Evolutionary conservation across 768 basidiomycete genomes (phyloP).

Genomic region (Pleurotus tuoliensis): DNA sequence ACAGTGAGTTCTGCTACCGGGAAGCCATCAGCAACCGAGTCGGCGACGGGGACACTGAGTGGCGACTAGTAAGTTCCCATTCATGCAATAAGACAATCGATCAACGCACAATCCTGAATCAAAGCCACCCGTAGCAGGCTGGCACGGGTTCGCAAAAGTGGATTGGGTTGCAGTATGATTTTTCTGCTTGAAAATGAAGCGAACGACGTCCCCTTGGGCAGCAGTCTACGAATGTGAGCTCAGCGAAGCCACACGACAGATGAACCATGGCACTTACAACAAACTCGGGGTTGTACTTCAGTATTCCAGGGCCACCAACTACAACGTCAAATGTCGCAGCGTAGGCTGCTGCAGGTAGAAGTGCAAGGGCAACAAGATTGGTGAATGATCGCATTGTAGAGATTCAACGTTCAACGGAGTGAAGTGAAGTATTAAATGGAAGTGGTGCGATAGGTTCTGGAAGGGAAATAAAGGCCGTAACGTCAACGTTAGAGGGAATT

Average conservation of each 20-base stretch:
- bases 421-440: neutral
- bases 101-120: slow-evolving; percentile 50
- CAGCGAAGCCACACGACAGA: neutral
- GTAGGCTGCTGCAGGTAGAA: slow-evolving; percentile 12
- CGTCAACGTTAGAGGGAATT: slow-evolving; percentile 4
- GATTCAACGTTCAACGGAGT: neutral
- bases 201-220: slow-evolving; percentile 39
- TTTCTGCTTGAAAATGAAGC: slow-evolving; percentile 50
- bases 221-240: slow-evolving; percentile 32
- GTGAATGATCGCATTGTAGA: neutral
- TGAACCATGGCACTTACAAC: slow-evolving; percentile 28
- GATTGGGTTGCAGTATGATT: slow-evolving; percentile 62
- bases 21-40: slow-evolving; percentile 36
- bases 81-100: slow-evolving; percentile 14
- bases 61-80: neutral
- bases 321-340: slow-evolving; percentile 36
- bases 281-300: slow-evolving; percentile 36
- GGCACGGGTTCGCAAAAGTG: slow-evolving; percentile 46
- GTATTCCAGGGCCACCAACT: slow-evolving; percentile 42
- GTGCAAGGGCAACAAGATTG: slow-evolving; percentile 24
- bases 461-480: neutral
- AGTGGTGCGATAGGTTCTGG: neutral
- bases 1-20: slow-evolving; percentile 41
- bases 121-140: slow-evolving; percentile 38
- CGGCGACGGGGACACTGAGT: slow-evolving; percentile 43